phyloP scores from a whole-genome alignment of 2,329 filamentous ascomycete genomes.

The Aspergillaceae sp. region DNA sequence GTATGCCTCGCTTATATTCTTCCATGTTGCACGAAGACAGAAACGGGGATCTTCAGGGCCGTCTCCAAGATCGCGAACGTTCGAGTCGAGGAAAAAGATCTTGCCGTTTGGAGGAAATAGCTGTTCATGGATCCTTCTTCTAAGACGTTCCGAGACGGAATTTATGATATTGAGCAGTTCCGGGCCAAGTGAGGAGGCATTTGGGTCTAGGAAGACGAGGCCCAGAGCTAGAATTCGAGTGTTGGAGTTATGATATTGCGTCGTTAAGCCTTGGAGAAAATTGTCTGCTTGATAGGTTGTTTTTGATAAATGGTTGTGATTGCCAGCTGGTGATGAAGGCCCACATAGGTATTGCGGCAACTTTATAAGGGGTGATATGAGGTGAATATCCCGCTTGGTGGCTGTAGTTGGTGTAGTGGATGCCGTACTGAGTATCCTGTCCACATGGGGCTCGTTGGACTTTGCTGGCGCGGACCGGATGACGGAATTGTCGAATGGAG shows the following conservation, averaged over 20 bases:
- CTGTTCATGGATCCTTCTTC: background rate
- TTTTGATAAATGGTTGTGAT: background rate
- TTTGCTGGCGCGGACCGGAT: background rate
- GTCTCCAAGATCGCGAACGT: conserved; percentile 11
- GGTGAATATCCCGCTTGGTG: background rate
- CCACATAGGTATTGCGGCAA: background rate
- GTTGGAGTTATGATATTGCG: background rate
- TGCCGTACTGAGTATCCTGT: background rate
- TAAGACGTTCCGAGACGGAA: conserved; percentile 7
- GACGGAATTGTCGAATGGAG: too few species aligned
- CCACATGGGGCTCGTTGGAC: background rate
- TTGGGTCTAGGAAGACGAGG: background rate
- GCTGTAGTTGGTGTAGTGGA: background rate
- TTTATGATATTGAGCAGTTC: conserved; percentile 17
- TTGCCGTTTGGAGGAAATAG: conserved; percentile 13
- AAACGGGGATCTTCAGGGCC: conserved; percentile 12
- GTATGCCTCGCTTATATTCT: conserved; percentile 16
- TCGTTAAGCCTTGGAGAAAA: background rate
- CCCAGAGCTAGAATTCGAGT: background rate
- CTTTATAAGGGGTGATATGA: background rate
- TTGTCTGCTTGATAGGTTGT: background rate
- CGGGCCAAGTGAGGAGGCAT: conserved; percentile 8
- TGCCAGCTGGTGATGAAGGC: background rate
- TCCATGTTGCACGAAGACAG: conserved; percentile 21
- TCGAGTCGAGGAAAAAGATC: conserved; percentile 26